A percentile compares a stretch with the other conserved stretches of the same genome.
phyloP scores from a whole-genome alignment of 1,284 basidiomycete species.

The Ganoderma boninense region DNA sequence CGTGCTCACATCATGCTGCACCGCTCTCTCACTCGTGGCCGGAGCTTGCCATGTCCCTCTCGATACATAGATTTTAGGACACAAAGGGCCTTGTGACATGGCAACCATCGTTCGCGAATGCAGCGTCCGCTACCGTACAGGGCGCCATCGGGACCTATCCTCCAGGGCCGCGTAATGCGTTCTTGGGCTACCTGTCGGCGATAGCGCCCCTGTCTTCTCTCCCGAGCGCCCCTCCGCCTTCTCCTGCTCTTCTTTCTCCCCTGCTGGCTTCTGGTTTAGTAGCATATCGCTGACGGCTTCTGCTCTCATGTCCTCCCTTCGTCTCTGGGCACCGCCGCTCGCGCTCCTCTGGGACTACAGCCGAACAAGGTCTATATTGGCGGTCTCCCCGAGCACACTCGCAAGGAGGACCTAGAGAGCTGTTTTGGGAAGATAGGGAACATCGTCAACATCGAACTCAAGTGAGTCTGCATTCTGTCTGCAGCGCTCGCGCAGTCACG shows the following conservation, averaged over 20 bases:
- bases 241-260: slow-evolving; percentile 20
- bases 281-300: slow-evolving; percentile 34
- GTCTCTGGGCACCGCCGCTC: slow-evolving; percentile 50
- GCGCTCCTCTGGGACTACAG: slow-evolving; percentile 67
- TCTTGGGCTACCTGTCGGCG: slow-evolving; percentile 22
- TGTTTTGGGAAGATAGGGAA: slow-evolving; percentile 87
- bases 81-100: slow-evolving; percentile 28
- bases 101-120: slow-evolving; percentile 29
- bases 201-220: slow-evolving; percentile 23
- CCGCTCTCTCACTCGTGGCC: slow-evolving; percentile 25
- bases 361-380: slow-evolving; percentile 91
- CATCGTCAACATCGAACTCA: slow-evolving; percentile 80
- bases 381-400: slow-evolving; percentile 84
- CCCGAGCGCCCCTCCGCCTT: slow-evolving; percentile 16
- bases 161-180: slow-evolving; percentile 20
- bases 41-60: slow-evolving; percentile 33
- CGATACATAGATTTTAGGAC: slow-evolving; percentile 12
- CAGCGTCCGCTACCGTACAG: slow-evolving; percentile 20
- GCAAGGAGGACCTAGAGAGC: slow-evolving; percentile 81
- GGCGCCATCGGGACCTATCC: slow-evolving; percentile 18
- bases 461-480: slow-evolving; percentile 58
- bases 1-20: slow-evolving; percentile 27
- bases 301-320: slow-evolving; percentile 56
- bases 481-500: slow-evolving; percentile 14
- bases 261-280: slow-evolving; percentile 33